A percentile compares a stretch with the other conserved stretches of the same genome.
These are phyloP conservation scores for Vigna nakashimae DNA, from an alignment of 306 rosid species.

Conservation along the genomic window DNA sequence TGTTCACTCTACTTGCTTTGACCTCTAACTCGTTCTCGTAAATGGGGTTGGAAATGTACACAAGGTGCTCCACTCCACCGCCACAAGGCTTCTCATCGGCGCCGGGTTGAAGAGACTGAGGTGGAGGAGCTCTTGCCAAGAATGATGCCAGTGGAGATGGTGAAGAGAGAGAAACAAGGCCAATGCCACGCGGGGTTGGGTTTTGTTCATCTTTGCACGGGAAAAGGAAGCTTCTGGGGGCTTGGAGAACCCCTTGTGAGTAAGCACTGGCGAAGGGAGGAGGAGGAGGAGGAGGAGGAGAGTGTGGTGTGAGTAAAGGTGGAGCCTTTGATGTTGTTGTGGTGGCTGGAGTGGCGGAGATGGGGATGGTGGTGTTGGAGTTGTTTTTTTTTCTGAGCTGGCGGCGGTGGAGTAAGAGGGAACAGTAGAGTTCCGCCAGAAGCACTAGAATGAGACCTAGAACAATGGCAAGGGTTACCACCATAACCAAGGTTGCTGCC, in stretches of 20 bases:
- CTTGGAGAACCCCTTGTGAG: slow-evolving; percentile 77
- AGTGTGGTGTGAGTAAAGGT: slow-evolving; percentile 35
- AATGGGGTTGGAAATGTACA: slow-evolving; percentile 93
- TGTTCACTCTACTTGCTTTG: slow-evolving; percentile 45
- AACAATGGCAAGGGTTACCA: slow-evolving; percentile 80
- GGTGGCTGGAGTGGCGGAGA: slow-evolving; percentile 30
- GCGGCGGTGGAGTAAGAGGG: slow-evolving; percentile 86
- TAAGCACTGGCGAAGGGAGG: slow-evolving; percentile 56
- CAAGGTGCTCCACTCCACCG: slow-evolving; percentile 50
- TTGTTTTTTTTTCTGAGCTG: slow-evolving; percentile 49
- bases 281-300: neutral
- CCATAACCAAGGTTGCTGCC: slow-evolving; percentile 89
- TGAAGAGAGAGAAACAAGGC: slow-evolving; percentile 33
- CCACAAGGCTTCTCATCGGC: neutral
- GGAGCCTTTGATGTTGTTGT: slow-evolving; percentile 13
- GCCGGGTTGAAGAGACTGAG: slow-evolving; percentile 33
- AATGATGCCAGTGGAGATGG: slow-evolving; percentile 52
- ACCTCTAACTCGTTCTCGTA: slow-evolving; percentile 61
- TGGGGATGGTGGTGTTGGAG: slow-evolving; percentile 31
- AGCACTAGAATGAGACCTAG: slow-evolving; percentile 80
- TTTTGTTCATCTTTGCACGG: slow-evolving; percentile 56
- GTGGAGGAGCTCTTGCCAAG: slow-evolving; percentile 47
- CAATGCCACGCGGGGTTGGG: slow-evolving; percentile 46
- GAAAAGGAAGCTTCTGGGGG: slow-evolving; percentile 80
- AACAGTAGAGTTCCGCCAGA: slow-evolving; percentile 90